These are phyloP conservation scores for Botrytis medusae DNA, from an alignment of 2,329 filamentous ascomycete genomes.

Conservation along the genomic window DNA sequence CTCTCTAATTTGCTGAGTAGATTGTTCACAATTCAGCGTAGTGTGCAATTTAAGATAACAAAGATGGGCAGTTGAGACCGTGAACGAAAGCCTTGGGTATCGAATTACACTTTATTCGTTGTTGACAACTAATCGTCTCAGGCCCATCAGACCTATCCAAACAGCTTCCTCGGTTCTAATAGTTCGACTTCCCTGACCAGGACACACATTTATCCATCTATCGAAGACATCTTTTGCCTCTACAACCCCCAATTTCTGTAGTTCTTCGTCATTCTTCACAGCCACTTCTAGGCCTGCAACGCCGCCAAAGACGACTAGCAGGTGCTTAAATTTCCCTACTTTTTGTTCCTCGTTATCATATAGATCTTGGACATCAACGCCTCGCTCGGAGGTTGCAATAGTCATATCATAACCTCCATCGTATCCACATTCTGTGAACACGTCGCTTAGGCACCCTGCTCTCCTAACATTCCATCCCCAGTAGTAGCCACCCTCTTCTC, in stretches of 20 bases:
- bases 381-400: conserved; percentile 81
- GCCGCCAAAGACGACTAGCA: conserved; percentile 78
- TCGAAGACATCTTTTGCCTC: conserved; percentile 74
- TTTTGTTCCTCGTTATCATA: conserved; percentile 34
- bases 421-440: conserved; percentile 76
- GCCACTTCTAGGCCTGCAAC: conserved; percentile 78
- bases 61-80: neutral
- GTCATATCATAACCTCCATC: conserved; percentile 79
- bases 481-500: conserved; percentile 77
- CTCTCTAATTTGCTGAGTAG: neutral
- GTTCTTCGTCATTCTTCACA: conserved; percentile 58
- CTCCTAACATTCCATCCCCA: conserved; percentile 78
- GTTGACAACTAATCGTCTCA: conserved; percentile 54
- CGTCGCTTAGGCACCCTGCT: conserved; percentile 63
- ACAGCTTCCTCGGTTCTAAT: conserved; percentile 84
- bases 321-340: conserved; percentile 59
- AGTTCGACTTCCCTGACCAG: conserved; percentile 76
- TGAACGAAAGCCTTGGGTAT: neutral
- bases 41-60: neutral
- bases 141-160: conserved; percentile 69
- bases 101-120: conserved; percentile 29
- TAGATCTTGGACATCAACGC: conserved; percentile 43
- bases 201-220: conserved; percentile 78
- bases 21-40: neutral
- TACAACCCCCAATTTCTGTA: conserved; percentile 57